Conservation (phyloP, 148 eudicot species). For the Selenicereus undatus region DNA sequence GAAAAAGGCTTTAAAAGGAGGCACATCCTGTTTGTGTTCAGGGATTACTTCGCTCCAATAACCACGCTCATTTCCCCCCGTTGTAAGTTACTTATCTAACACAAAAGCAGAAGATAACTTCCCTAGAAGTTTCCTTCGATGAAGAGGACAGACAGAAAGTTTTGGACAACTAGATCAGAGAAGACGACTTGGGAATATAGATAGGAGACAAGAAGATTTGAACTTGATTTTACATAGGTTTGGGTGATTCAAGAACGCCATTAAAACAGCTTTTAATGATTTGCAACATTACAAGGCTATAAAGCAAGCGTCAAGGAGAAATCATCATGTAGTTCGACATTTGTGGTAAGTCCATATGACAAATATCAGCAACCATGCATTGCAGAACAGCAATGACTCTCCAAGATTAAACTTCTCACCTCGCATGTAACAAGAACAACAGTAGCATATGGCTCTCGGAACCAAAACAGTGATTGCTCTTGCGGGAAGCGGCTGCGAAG, state of each 20-base stretch:
- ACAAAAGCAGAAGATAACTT: neutral
- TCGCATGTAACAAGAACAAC: constrained; percentile 93
- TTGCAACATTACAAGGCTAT: neutral
- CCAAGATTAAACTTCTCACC: constrained; percentile 38
- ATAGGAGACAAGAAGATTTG: neutral
- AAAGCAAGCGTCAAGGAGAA: neutral
- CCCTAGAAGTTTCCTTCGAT: neutral
- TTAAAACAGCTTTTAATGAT: neutral
- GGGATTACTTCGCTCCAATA: neutral
- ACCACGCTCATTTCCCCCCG: neutral
- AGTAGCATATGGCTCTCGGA: constrained; percentile 95
- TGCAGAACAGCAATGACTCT: neutral
- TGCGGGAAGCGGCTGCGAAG: constrained; percentile 91
- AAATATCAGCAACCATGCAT: neutral
- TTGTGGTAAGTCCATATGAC: neutral
- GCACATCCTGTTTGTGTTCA: neutral
- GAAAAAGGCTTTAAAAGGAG: neutral
- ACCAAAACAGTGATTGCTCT: constrained; percentile 84
- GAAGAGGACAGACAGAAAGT: neutral
- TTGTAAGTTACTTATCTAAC: neutral
- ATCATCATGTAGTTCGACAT: neutral
- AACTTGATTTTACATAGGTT: neutral
- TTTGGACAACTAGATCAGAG: neutral
- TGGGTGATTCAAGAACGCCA: neutral
- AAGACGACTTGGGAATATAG: neutral